Evolutionary conservation across 1,139 yeast species (phyloP), one percentile per base, ranked within the genome.

Genomic region (Hansenula sp.): DNA sequence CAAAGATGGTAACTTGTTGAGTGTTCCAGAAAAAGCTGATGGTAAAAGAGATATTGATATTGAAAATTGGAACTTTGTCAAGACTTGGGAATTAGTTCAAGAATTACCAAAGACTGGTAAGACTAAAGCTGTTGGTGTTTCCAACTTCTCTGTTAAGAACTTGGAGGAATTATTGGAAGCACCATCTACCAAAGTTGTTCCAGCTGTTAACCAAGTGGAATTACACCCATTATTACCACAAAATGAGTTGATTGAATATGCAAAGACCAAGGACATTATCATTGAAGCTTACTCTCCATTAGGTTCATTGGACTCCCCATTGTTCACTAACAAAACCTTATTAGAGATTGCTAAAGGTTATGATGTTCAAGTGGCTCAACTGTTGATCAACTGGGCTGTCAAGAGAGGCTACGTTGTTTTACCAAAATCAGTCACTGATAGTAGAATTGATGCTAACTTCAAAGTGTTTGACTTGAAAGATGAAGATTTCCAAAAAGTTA

Each of bases 201-300:
- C 95, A 22, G 89, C 79, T 28, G 79, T 68, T 39, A 79, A 82
- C 62, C 95, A 86, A 64, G 73, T 83, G 43, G 94, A 84, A 63
- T 61, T 78, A 42, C 95, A 86, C 59, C 94, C 92, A 43, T 73
- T 73, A 52, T 69, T 85, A 42, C 89, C 90, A 34, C 94, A 85
- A 60, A 68, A 62, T 32, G 82, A 83, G 46, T 68, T 86, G 46
- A 60, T 76, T 42, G 74, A 73, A 29, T 83, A 61, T 59, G 69
- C 77, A 58, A 66, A 72, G 46, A 57, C 66, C 21, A 67, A 84
- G 48, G 73, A 71, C 21, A 83, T 87, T 47, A 58, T 73, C 20
- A 59, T 81, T 41, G 86, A 85, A 60, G 90, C 92, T 31, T 87
- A 83, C 62, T 81, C 89, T 29, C 95, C 96, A 44, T 72, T 87